A percentile compares a stretch with the other conserved stretches of the same genome.
phyloP scores from a whole-genome alignment of 2,329 filamentous ascomycete genomes.

The Aphanoascus verrucosus region DNA sequence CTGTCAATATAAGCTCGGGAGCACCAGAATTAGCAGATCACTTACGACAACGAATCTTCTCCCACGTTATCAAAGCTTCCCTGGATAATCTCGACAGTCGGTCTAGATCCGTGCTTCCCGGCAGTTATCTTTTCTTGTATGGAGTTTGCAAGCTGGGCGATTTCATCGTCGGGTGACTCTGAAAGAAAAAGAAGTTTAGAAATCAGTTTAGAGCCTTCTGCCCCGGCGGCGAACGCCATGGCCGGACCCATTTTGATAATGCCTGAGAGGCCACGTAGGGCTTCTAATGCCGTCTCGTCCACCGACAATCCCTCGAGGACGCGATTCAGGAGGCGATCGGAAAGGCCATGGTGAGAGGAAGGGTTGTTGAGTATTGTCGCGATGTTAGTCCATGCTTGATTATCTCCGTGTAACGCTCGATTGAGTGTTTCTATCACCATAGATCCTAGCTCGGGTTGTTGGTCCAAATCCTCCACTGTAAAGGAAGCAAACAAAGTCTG shows the following conservation, averaged over 20 bases:
- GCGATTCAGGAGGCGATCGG: conserved; percentile 28
- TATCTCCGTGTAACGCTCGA: conserved; percentile 28
- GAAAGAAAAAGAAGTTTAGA: conserved; percentile 44
- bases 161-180: conserved; percentile 43
- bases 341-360: conserved; percentile 25
- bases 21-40: conserved; percentile 9
- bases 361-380: conserved; percentile 31
- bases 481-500: conserved; percentile 31
- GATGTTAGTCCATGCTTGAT: conserved; percentile 31
- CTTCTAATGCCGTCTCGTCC: conserved; percentile 26
- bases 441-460: conserved; percentile 26
- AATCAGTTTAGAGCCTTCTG: conserved; percentile 41
- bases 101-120: conserved; percentile 33
- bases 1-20: conserved; percentile 20
- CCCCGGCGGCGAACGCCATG: conserved; percentile 34
- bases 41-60: conserved; percentile 37
- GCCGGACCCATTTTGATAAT: conserved; percentile 35
- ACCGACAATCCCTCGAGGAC: conserved; percentile 35
- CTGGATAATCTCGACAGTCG: conserved; percentile 44
- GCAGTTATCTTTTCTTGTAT: conserved; percentile 26
- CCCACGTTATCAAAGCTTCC: conserved; percentile 40
- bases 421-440: conserved; percentile 29
- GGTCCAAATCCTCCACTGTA: conserved; percentile 28
- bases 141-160: conserved; percentile 35
- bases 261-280: conserved; percentile 38